Conservation (phyloP, 148 eudicot species). For the Cornus florida region DNA sequence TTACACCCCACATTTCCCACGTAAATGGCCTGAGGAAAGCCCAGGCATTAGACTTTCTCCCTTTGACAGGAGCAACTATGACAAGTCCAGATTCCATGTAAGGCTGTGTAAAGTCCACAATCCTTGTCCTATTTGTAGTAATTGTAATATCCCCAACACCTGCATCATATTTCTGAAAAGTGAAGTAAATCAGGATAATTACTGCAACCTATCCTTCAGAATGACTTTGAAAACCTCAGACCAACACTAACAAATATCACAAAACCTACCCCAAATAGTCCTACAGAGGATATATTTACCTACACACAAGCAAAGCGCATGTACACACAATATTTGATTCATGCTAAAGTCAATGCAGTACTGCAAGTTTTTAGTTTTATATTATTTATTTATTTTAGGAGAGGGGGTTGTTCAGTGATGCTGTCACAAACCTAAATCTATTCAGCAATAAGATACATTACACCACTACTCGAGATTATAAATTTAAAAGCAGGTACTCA, state of each 20-base stretch:
- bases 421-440: neutral
- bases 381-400: neutral
- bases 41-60: conserved; percentile 54
- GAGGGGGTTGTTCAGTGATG: neutral
- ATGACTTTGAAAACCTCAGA: neutral
- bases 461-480: neutral
- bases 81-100: conserved; percentile 70
- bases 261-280: neutral
- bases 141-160: conserved; percentile 83
- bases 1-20: conserved; percentile 62
- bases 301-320: neutral
- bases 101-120: conserved; percentile 89
- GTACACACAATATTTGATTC: neutral
- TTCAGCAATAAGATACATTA: neutral
- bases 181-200: conserved; percentile 11
- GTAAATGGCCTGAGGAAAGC: conserved; percentile 75
- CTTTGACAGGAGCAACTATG: conserved; percentile 58
- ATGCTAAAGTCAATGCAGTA: neutral
- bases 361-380: neutral
- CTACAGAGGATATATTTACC: neutral
- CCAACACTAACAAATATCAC: neutral
- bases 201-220: neutral
- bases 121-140: conserved; percentile 65
- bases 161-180: conserved; percentile 71
- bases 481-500: conserved; percentile 33